Percentiles rank a stretch among this genome's conserved stretches.
phyloP scores from a whole-genome alignment of 176 grass and related monocot genomes.

The Carex parvula region DNA sequence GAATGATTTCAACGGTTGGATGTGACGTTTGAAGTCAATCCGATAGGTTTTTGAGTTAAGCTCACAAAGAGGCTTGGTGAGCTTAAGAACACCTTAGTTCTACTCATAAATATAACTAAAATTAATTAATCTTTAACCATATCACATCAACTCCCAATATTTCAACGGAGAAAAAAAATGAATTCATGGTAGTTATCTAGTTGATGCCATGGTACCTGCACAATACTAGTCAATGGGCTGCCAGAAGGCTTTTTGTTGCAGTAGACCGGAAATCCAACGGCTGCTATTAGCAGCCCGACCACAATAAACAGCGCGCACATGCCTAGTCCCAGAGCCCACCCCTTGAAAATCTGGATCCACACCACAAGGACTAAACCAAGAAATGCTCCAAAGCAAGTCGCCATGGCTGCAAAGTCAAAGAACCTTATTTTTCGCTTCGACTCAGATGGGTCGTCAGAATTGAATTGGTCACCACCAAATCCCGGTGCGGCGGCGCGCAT shows the following conservation, averaged over 20 bases:
- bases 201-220: conserved; percentile 24
- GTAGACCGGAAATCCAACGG: conserved; percentile 26
- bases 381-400: conserved; percentile 29
- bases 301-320: conserved; percentile 24
- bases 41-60: too few species aligned
- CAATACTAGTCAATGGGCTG: conserved; percentile 34
- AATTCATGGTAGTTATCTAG: not conserved
- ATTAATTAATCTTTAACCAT: too few species aligned
- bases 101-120: too few species aligned
- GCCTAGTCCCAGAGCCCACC: conserved; percentile 37
- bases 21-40: too few species aligned
- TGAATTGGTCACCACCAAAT: conserved; percentile 41
- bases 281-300: conserved; percentile 2
- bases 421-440: conserved; percentile 21
- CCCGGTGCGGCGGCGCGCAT: conserved; percentile 25
- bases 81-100: too few species aligned
- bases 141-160: too few species aligned
- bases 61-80: too few species aligned
- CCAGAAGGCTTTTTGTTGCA: conserved; percentile 30
- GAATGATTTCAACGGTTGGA: too few species aligned
- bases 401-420: conserved; percentile 34
- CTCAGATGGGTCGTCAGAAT: conserved; percentile 21
- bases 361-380: conserved; percentile 32
- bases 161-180: not conserved
- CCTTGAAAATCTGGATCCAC: conserved; percentile 31